A percentile compares a stretch with the other conserved stretches of the same genome.
These are phyloP conservation scores for Plasmodium ovale DNA, from an alignment of 169 alveolate genomes.

Conservation along the genomic window DNA sequence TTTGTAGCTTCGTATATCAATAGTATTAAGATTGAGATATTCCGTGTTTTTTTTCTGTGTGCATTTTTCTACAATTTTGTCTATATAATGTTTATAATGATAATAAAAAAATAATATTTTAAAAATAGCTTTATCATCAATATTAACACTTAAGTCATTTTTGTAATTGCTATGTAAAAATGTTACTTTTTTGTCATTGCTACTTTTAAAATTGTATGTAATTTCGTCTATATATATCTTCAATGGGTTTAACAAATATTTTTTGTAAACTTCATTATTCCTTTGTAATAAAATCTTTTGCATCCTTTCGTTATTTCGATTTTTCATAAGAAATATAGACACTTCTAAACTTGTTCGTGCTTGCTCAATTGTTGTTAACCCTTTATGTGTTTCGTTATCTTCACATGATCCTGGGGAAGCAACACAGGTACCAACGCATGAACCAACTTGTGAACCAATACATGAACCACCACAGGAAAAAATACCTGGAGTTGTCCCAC, in stretches of 20 bases:
- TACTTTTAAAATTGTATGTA: constrained; percentile 33
- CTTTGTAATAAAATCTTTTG: constrained; percentile 3
- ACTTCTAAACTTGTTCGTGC: constrained; percentile 17
- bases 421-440: neutral
- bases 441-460: too few relatives aligned
- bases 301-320: constrained; percentile 11
- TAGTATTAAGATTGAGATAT: constrained; percentile 44
- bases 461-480: too few relatives aligned
- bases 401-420: neutral
- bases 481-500: too few relatives aligned
- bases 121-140: constrained; percentile 38
- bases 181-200: constrained; percentile 9
- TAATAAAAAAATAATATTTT: constrained; percentile 35
- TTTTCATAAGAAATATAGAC: constrained; percentile 32
- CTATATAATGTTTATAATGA: constrained; percentile 33
- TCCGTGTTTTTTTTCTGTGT: neutral
- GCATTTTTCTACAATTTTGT: constrained; percentile 1
- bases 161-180: constrained; percentile 25
- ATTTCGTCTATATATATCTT: constrained; percentile 50
- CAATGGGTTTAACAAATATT: constrained; percentile 38
- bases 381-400: neutral
- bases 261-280: constrained; percentile 1
- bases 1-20: constrained; percentile 53
- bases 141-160: constrained; percentile 13
- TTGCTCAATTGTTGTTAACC: constrained; percentile 26